Conservation (phyloP, 2,329 filamentous ascomycete genomes). For the Madurella fahalii region DNA sequence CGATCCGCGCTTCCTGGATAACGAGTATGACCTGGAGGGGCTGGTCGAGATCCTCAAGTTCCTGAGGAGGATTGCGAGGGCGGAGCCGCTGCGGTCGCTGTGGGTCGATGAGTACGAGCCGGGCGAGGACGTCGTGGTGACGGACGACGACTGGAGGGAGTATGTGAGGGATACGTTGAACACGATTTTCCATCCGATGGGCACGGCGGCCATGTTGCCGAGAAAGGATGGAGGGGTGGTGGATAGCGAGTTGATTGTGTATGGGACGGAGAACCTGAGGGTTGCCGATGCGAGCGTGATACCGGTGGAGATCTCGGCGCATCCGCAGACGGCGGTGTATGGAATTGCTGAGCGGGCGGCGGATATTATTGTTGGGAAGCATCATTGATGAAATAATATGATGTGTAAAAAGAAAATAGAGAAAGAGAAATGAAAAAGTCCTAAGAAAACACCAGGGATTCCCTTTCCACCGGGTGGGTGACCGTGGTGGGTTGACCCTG, state of each 20-base stretch:
- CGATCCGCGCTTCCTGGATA: conserved; percentile 31
- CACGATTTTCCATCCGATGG: conserved; percentile 16
- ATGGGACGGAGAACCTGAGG: conserved; percentile 17
- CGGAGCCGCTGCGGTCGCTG: conserved; percentile 30
- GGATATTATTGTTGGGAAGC: conserved; percentile 11
- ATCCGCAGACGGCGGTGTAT: conserved; percentile 21
- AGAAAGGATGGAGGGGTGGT: conserved; percentile 15
- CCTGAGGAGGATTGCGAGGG: conserved; percentile 29
- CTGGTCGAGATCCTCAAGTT: conserved; percentile 28
- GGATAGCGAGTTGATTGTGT: conserved; percentile 14
- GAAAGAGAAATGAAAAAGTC: no score
- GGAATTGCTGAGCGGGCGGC: conserved; percentile 20
- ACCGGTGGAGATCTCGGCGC: conserved; percentile 17
- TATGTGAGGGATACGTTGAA: conserved; percentile 11
- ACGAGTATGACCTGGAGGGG: conserved; percentile 30
- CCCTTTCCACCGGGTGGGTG: no score
- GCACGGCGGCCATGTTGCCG: conserved; percentile 20
- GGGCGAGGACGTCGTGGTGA: conserved; percentile 22
- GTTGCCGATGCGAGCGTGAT: conserved; percentile 20
- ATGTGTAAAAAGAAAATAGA: no score
- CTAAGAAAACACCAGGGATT: no score
- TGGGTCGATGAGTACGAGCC: conserved; percentile 35
- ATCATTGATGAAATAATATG: neutral
- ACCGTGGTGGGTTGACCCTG: no score
- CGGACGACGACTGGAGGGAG: conserved; percentile 14